These are phyloP conservation scores for Neoconidiobolus thromboides DNA, from an alignment of 371 early-diverging fungal genomes.

Conservation along the genomic window DNA sequence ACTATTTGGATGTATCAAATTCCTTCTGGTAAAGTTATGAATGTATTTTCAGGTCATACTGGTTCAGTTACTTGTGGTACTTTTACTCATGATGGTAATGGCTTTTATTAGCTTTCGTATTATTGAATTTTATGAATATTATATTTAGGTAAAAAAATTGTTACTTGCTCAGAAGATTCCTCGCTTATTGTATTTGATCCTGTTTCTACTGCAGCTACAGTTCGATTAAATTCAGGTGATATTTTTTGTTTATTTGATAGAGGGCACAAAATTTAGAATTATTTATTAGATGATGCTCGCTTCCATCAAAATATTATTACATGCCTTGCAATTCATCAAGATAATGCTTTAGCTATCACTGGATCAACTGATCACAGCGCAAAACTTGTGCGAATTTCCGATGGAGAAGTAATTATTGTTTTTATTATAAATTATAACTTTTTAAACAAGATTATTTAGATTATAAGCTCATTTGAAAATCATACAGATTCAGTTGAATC, in stretches of 20 bases:
- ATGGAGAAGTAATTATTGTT: background rate
- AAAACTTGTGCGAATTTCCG: background rate
- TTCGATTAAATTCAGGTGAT: too few species aligned
- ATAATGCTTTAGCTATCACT: constrained; percentile 55
- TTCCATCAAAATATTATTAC: constrained; percentile 76
- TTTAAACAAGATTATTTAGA: constrained; percentile 14
- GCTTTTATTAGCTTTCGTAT: constrained; percentile 2
- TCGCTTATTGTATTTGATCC: constrained; percentile 85
- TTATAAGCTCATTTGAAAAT: constrained; percentile 53
- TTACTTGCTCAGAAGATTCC: constrained; percentile 36
- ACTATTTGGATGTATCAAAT: constrained; percentile 93
- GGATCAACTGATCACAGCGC: constrained; percentile 58
- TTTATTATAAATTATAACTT: background rate
- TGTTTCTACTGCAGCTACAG: constrained; percentile 42
- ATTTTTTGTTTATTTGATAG: too few species aligned
- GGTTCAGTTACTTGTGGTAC: constrained; percentile 67
- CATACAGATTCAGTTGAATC: constrained; percentile 63
- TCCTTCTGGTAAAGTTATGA: constrained; percentile 77
- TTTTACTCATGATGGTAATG: constrained; percentile 69
- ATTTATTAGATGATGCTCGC: constrained; percentile 57
- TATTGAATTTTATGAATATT: too few species aligned
- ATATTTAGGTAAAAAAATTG: too few species aligned
- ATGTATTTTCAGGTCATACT: constrained; percentile 77
- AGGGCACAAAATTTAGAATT: constrained; percentile 10
- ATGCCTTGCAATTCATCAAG: constrained; percentile 46